Percentiles rank a stretch among this genome's conserved stretches.
Conservation (phyloP, 129 eudicot species). For the Silybum marianum region DNA sequence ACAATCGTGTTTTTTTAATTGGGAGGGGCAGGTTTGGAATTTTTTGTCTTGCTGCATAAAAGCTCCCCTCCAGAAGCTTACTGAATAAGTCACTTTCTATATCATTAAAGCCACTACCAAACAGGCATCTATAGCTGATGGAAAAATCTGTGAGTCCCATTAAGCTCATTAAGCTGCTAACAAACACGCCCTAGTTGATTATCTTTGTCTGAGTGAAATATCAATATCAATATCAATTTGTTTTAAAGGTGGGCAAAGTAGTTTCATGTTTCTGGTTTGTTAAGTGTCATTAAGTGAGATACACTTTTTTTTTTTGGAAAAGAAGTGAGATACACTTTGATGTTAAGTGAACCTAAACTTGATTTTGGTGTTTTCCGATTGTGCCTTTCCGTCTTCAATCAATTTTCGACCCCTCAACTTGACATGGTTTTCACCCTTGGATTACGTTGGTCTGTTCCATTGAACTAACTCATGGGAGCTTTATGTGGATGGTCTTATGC, state of each 20-base stretch:
- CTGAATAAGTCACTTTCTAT: no score
- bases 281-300: slow-evolving; percentile 24
- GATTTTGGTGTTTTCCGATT: background rate
- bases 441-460: background rate
- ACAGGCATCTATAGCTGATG: no score
- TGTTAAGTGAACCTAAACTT: slow-evolving; percentile 10
- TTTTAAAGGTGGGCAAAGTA: slow-evolving; percentile 14
- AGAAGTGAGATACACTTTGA: slow-evolving; percentile 18
- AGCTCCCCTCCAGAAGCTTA: no score
- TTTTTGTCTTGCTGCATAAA: no score
- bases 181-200: background rate
- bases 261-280: slow-evolving; percentile 14
- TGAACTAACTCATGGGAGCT: background rate
- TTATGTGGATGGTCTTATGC: slow-evolving; percentile 4
- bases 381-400: background rate
- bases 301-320: no score
- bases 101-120: no score
- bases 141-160: no score
- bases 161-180: no score
- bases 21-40: no score
- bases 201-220: background rate
- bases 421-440: slow-evolving; percentile 4
- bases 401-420: background rate
- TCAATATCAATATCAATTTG: background rate
- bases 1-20: no score